Base-by-base conservation (phyloP, 306 rosid species). In the Glycine tomentella region DNA sequence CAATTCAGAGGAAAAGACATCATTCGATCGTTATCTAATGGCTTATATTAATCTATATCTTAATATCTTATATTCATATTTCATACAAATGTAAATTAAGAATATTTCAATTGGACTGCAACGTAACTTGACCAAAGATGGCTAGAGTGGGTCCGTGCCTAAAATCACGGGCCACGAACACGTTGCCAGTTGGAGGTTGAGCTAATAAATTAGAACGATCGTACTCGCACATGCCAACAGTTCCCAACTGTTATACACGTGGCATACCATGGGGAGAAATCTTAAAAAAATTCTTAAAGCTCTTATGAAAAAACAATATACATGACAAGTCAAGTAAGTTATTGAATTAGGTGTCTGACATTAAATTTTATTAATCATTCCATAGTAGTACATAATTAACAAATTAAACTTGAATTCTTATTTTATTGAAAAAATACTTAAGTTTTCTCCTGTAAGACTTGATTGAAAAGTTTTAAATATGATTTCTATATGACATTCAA, bases 131-230 rank as follows among this genome's bases (percentile, higher is more conserved):
- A 17, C 44, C 8, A 31, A 33, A 61, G 33, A n/a, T n/a, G 74
- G 14, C 3, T 49, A 53, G 8, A 45, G 83, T 38, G 84, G 79
- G 66, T 20, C 57, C 49, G 6, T 59, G 8, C 9, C 68, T 8
- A 40, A n/a, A 79, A 25, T 69, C 77, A 58, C 61, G 77, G 69
- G 57, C 10, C 36, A 17, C 36, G 7, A 4, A 8, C 70, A 44
- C 0, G 5, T 68, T 44, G 55, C 15, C 9, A 14, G 17, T 55
- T 55, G 52, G 55, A 11, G 65, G 75, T 17, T 66, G 16, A 42
- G 48, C 62, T 77, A 51, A 3, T 65, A 16, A 62, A 61, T 63
- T 56, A 6, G 13, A 16, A 56, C 2, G 11, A 48, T n/a, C 4
- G 4, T 31, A 63, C 36, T 48, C 11, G 7, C 63, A 42, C 63